A percentile compares a stretch with the other conserved stretches of the same genome.
These are phyloP conservation scores for Didymella pomorum DNA, from an alignment of 2,329 filamentous ascomycete genomes.

Conservation along the genomic window DNA sequence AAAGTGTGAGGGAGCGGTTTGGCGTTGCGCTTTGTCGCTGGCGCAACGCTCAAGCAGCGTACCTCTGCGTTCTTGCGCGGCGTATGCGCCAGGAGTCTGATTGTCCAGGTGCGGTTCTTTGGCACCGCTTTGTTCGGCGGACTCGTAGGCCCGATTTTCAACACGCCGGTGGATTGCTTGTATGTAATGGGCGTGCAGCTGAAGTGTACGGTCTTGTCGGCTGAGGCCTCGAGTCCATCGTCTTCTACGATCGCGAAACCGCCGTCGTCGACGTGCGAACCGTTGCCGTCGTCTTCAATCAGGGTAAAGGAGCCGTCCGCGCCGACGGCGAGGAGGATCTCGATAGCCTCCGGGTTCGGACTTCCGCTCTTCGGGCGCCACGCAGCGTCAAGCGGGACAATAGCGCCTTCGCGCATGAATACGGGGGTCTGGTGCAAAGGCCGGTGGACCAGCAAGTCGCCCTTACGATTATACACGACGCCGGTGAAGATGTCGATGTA, in stretches of 20 bases:
- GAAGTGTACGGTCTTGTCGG: conserved; percentile 43
- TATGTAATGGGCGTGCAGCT: conserved; percentile 48
- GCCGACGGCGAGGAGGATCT: conserved; percentile 58
- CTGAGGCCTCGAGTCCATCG: conserved; percentile 31
- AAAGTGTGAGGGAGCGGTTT: conserved; percentile 33
- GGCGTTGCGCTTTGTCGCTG: conserved; percentile 35
- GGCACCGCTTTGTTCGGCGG: conserved; percentile 39
- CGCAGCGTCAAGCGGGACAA: conserved; percentile 63
- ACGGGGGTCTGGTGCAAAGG: conserved; percentile 61
- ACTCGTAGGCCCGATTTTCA: conserved; percentile 47
- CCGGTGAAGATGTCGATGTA: conserved; percentile 68
- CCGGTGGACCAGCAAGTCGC: conserved; percentile 62
- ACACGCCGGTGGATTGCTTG: conserved; percentile 47
- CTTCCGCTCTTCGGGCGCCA: conserved; percentile 57
- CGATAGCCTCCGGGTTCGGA: conserved; percentile 57
- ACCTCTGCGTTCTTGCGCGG: conserved; percentile 25
- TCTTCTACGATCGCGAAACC: conserved; percentile 56
- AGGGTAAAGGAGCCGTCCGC: conserved; percentile 60
- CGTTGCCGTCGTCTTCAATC: conserved; percentile 57
- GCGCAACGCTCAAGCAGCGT: conserved; percentile 35
- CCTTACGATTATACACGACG: conserved; percentile 64
- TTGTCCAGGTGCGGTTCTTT: conserved; percentile 40
- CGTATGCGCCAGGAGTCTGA: conserved; percentile 45
- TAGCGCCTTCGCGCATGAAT: conserved; percentile 64
- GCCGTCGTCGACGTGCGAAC: conserved; percentile 47